Base-by-base conservation (phyloP, 306 rosid species). In the Inga laurina region DNA sequence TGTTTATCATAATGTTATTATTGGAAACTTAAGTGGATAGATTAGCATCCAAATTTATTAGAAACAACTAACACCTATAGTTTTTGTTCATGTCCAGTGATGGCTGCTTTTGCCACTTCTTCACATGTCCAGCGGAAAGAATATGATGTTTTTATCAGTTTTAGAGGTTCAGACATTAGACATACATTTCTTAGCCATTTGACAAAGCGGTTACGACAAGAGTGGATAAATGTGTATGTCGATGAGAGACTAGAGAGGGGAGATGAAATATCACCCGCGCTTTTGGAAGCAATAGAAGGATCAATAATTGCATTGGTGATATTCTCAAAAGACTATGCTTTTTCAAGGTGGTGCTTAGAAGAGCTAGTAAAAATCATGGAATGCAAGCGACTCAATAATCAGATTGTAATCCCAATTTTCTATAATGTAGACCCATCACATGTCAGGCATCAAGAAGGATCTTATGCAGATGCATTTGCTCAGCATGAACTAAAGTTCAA, bases 311-410 rank as follows among this genome's bases (percentile, higher is more conserved):
- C 57, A 2, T 5, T 76, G 43, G 15, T 76, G 16, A 59, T 76
- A 14, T 61, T 76, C 19, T 59, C 72, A 1, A 4, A 77, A 24
- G 4, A 61, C 27, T 77, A 24, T 62, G 72, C 81, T 61, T 24
- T 61, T 43, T 77, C 80, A 41, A 77, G 10, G 44, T 77, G 81
- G 81, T 77, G 72, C 10, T 43, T 77, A 49, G 44, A 77, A 3
- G 81, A 77, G 44, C 57, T 77, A 1, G 80, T 7, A 7, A 39
- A 59, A 57, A 76, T 57, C 18, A 39, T 76, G 2, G 71, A 76
- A 22, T 76, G 80, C 41, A 76, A 41, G 10, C 2, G 0, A 24
- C 8, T 14, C 4, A 41, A 8, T 51, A 51, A 5, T 51, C 80
- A 44, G 16, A 39, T 41, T 22, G 71, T 76, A 13, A 15, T 76